These are phyloP conservation scores for Skeletonema tropicum DNA, from an alignment of 108 stramenopile genomes.

Conservation along the genomic window DNA sequence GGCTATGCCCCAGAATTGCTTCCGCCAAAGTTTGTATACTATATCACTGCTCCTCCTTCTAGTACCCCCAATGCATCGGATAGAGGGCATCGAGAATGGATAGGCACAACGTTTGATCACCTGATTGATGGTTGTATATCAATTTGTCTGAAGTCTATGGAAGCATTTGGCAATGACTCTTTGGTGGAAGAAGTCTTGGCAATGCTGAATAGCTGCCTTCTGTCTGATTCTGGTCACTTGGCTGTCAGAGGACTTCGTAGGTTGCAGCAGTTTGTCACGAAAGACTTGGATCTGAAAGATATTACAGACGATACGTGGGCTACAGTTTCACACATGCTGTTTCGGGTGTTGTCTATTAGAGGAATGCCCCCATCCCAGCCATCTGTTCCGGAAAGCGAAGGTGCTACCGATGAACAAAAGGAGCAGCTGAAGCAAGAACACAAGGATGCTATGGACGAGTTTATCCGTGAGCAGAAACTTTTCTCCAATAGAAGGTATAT, in stretches of 20 bases:
- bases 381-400: slow-evolving; percentile 33
- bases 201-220: slow-evolving; percentile 81
- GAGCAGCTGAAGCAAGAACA: slow-evolving; percentile 46
- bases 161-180: slow-evolving; percentile 62
- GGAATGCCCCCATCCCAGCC: slow-evolving; percentile 49
- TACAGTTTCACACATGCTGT: slow-evolving; percentile 85
- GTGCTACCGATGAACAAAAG: slow-evolving; percentile 34
- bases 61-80: slow-evolving; percentile 16
- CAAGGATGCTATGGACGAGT: slow-evolving; percentile 64
- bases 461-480: slow-evolving; percentile 72
- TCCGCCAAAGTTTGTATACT: slow-evolving; percentile 80
- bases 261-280: slow-evolving; percentile 74
- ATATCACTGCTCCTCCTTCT: slow-evolving; percentile 45
- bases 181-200: slow-evolving; percentile 82
- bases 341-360: slow-evolving; percentile 69
- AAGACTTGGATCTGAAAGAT: slow-evolving; percentile 59
- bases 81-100: slow-evolving; percentile 54
- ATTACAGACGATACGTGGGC: slow-evolving; percentile 80
- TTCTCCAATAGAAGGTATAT: slow-evolving; percentile 77
- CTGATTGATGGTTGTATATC: slow-evolving; percentile 81
- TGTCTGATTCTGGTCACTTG: slow-evolving; percentile 79
- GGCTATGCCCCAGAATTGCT: slow-evolving; percentile 55
- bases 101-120: slow-evolving; percentile 81
- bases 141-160: slow-evolving; percentile 69
- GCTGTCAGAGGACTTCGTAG: slow-evolving; percentile 75